Conservation (phyloP, 371 early-diverging fungal genomes). For the Mortierella sp. region DNA sequence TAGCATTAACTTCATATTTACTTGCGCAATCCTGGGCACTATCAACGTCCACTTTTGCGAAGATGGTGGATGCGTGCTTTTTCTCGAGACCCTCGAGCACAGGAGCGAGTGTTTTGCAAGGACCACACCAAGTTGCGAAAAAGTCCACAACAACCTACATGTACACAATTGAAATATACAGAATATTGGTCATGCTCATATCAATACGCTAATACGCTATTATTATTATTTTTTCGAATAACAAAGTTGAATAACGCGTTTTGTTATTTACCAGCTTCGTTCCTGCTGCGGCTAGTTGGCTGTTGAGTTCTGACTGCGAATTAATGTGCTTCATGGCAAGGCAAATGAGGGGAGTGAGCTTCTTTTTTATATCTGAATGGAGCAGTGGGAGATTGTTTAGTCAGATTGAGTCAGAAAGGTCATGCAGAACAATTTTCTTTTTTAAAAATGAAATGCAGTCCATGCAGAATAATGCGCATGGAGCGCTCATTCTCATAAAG, state of each 20-base stretch:
- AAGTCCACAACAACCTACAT: conserved; percentile 57
- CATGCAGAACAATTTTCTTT: background rate
- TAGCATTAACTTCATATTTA: conserved; percentile 39
- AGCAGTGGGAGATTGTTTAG: background rate
- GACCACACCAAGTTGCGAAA: conserved; percentile 58
- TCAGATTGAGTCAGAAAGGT: conserved; percentile 1
- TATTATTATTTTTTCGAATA: no score
- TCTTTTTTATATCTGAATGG: background rate
- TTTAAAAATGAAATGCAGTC: no score
- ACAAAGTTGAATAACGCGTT: background rate
- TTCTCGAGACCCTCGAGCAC: conserved; percentile 49
- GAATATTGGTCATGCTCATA: no score
- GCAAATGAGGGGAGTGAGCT: background rate
- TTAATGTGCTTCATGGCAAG: conserved; percentile 31
- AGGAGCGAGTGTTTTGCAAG: conserved; percentile 55
- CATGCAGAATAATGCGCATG: no score
- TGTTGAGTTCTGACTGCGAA: conserved; percentile 24
- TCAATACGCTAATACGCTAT: no score
- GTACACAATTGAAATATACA: no score
- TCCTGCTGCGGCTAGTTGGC: conserved; percentile 33
- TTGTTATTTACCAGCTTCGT: conserved; percentile 25
- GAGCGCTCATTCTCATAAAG: no score
- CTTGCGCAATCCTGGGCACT: conserved; percentile 41
- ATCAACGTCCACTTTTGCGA: conserved; percentile 60
- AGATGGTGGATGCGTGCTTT: conserved; percentile 43